phyloP scores from a whole-genome alignment of 2,329 filamentous ascomycete species.

The Ascosphaera apis region DNA sequence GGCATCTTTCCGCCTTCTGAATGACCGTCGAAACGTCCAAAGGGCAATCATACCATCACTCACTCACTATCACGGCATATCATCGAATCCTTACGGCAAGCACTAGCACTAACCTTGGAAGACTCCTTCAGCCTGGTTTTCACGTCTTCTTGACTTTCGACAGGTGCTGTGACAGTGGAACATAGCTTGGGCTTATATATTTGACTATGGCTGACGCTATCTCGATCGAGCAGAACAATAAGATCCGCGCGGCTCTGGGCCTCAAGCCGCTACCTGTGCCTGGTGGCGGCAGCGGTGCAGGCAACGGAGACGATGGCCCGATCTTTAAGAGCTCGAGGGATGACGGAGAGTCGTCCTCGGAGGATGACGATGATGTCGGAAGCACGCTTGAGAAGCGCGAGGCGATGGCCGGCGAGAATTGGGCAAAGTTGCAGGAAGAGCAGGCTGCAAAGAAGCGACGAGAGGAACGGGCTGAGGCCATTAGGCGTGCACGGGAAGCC shows the following conservation, averaged over 20 bases:
- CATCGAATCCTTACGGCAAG: no score
- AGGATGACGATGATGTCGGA: slow-evolving; percentile 41
- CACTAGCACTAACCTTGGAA: no score
- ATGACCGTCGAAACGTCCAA: no score
- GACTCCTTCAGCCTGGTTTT: not conserved
- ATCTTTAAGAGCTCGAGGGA: slow-evolving; percentile 31
- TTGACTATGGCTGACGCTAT: slow-evolving; percentile 29
- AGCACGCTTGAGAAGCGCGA: slow-evolving; percentile 58
- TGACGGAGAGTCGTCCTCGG: slow-evolving; percentile 18
- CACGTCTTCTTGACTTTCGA: not conserved
- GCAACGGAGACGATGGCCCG: slow-evolving; percentile 21
- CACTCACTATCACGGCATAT: no score
- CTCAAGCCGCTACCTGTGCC: slow-evolving; percentile 76
- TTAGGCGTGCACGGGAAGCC: slow-evolving; percentile 69
- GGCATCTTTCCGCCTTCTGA: not conserved
- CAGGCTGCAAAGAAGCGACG: slow-evolving; percentile 48
- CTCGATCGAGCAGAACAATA: slow-evolving; percentile 81
- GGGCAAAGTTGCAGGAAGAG: slow-evolving; percentile 42
- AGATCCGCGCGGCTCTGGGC: slow-evolving; percentile 69
- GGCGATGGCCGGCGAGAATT: slow-evolving; percentile 22
- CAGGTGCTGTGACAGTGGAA: slow-evolving; percentile 1
- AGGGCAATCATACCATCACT: no score
- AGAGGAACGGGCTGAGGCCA: slow-evolving; percentile 56
- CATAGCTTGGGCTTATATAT: not conserved
- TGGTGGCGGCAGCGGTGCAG: slow-evolving; percentile 21